Conservation (phyloP, 1,139 yeast species). For the Schwanniomyces etchellsii region DNA sequence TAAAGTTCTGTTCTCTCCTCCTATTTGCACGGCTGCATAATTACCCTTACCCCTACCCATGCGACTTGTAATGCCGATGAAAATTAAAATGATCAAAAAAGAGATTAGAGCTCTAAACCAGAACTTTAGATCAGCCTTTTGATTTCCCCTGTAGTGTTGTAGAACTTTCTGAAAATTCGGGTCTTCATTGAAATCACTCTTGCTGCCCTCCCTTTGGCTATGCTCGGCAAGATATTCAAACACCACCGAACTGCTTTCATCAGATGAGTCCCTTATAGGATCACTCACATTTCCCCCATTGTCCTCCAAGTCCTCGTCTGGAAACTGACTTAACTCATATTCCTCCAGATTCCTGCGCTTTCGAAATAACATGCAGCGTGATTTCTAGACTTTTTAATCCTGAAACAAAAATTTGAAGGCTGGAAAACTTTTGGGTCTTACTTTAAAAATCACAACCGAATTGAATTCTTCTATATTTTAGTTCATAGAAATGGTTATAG, state of each 20-base stretch:
- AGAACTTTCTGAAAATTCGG: constrained; percentile 20
- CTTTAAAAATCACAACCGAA: too few relatives aligned
- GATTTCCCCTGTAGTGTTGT: constrained; percentile 13
- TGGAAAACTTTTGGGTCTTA: too few relatives aligned
- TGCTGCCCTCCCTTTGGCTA: constrained; percentile 3
- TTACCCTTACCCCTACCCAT: constrained; percentile 22
- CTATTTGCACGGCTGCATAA: constrained; percentile 25
- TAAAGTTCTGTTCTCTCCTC: constrained; percentile 28
- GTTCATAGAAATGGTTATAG: too few relatives aligned
- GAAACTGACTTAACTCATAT: constrained; percentile 22
- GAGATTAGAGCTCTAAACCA: not conserved
- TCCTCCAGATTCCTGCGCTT: constrained; percentile 10
- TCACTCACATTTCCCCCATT: not conserved
- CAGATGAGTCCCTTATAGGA: not conserved
- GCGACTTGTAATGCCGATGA: not conserved
- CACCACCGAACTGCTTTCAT: not conserved
- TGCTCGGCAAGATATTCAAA: not conserved
- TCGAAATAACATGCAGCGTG: constrained; percentile 10
- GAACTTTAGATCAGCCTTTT: not conserved
- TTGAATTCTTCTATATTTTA: too few relatives aligned
- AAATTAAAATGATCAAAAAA: not conserved
- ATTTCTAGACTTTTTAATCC: too few relatives aligned
- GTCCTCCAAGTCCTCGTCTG: too few relatives aligned
- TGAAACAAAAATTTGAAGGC: too few relatives aligned
- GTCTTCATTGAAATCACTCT: constrained; percentile 20